Conservation (phyloP, 345 rosid species). For the Geranium brycei region DNA sequence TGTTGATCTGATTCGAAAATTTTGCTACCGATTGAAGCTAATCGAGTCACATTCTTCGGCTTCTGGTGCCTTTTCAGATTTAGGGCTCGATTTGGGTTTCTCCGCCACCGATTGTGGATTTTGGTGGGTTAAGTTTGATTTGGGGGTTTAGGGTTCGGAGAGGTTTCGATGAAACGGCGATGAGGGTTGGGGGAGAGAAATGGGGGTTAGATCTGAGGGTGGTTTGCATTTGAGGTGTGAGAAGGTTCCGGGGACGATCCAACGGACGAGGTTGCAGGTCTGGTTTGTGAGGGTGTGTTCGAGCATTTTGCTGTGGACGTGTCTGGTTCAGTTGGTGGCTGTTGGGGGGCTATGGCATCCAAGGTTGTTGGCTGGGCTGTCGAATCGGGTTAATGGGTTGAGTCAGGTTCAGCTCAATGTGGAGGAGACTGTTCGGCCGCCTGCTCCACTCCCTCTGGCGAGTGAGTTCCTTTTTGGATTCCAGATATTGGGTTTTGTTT, state of each 20-base stretch:
- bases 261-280: constrained; percentile 44
- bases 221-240: constrained; percentile 3
- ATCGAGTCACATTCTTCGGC: neutral
- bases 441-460: neutral
- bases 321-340: constrained; percentile 83
- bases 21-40: neutral
- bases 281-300: constrained; percentile 86
- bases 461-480: neutral
- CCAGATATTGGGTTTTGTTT: neutral
- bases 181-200: constrained; percentile 36
- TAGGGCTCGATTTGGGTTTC: neutral
- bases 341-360: constrained; percentile 83
- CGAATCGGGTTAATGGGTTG: constrained; percentile 34
- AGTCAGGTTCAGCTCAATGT: constrained; percentile 22
- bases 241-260: neutral
- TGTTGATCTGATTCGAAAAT: neutral
- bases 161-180: constrained; percentile 42
- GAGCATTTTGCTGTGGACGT: constrained; percentile 90
- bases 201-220: constrained; percentile 47
- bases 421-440: constrained; percentile 10
- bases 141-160: neutral
- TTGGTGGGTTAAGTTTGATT: neutral
- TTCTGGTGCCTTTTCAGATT: neutral
- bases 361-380: constrained; percentile 35
- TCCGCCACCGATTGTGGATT: neutral